Percentiles rank a stretch among this genome's conserved stretches.
These are phyloP conservation scores for Grosmannia huntii DNA, from an alignment of 2,329 filamentous ascomycete species.

Conservation along the genomic window DNA sequence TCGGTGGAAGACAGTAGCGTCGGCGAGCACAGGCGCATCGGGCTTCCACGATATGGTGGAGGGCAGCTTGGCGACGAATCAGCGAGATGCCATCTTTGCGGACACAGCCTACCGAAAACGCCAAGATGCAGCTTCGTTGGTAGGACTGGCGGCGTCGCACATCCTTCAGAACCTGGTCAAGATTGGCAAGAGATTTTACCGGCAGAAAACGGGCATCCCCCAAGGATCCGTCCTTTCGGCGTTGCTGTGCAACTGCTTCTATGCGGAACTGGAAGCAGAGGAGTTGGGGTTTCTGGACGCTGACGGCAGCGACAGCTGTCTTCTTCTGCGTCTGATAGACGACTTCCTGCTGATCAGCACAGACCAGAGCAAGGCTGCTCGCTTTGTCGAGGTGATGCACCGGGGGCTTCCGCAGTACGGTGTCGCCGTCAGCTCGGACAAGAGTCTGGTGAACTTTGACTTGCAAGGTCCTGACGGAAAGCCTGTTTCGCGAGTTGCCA, in stretches of 20 bases:
- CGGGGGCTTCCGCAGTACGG: conserved; percentile 67
- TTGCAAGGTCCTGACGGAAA: conserved; percentile 36
- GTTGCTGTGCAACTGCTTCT: conserved; percentile 89
- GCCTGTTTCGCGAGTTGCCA: conserved; percentile 34
- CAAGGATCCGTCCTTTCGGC: conserved; percentile 86
- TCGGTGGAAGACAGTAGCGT: conserved; percentile 42
- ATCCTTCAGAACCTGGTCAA: conserved; percentile 77
- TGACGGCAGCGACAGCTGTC: conserved; percentile 28
- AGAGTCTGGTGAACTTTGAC: conserved; percentile 79
- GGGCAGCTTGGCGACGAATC: conserved; percentile 24
- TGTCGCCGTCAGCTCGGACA: conserved; percentile 60
- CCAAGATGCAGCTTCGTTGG: conserved; percentile 44
- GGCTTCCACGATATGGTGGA: conserved; percentile 34
- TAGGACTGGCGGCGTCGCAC: conserved; percentile 64
- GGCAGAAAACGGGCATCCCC: conserved; percentile 80
- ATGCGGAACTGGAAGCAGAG: conserved; percentile 68
- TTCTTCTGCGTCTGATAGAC: conserved; percentile 76
- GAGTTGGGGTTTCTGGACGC: conserved; percentile 51
- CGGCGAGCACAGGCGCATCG: conserved; percentile 25
- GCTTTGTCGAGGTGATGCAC: conserved; percentile 73
- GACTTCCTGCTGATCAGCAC: conserved; percentile 86
- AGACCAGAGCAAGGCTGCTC: conserved; percentile 48
- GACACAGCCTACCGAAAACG: conserved; percentile 49
- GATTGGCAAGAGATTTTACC: conserved; percentile 77
- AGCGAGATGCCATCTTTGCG: conserved; percentile 64